phyloP scores from a whole-genome alignment of 2,329 filamentous ascomycete genomes.

The Stachybotrys chartarum region DNA sequence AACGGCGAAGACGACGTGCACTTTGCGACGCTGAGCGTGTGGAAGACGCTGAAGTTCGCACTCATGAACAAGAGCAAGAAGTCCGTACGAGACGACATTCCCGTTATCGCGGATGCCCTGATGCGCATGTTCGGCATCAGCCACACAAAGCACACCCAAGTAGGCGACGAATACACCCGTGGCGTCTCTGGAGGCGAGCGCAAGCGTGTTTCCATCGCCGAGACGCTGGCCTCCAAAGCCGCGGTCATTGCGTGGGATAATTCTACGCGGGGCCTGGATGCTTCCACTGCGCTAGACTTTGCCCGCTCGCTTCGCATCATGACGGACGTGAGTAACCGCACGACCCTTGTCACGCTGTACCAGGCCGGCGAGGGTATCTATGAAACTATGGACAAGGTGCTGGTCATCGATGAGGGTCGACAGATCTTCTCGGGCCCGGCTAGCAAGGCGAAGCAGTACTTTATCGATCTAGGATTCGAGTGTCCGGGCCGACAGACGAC shows the following conservation, averaged over 20 bases:
- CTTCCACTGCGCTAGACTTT: constrained; percentile 72
- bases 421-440: constrained; percentile 59
- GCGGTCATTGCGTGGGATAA: constrained; percentile 77
- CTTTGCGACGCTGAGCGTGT: constrained; percentile 66
- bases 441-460: constrained; percentile 56
- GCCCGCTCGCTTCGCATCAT: constrained; percentile 63
- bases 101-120: constrained; percentile 61
- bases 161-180: constrained; percentile 65
- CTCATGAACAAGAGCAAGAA: constrained; percentile 70
- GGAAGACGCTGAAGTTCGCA: constrained; percentile 70
- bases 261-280: constrained; percentile 71
- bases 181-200: constrained; percentile 76
- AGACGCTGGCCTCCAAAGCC: constrained; percentile 67
- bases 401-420: constrained; percentile 67
- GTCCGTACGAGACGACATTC: constrained; percentile 54
- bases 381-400: constrained; percentile 65
- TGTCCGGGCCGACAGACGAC: constrained; percentile 63
- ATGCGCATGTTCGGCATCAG: constrained; percentile 73
- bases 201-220: constrained; percentile 73
- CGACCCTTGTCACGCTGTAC: constrained; percentile 35
- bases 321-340: constrained; percentile 66
- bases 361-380: constrained; percentile 37
- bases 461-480: constrained; percentile 60
- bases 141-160: constrained; percentile 66
- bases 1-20: constrained; percentile 73